Evolutionary conservation across 2,329 filamentous ascomycete species (phyloP), one percentile per base, ranked within the genome.

Genomic region (Xylaria sp.): DNA sequence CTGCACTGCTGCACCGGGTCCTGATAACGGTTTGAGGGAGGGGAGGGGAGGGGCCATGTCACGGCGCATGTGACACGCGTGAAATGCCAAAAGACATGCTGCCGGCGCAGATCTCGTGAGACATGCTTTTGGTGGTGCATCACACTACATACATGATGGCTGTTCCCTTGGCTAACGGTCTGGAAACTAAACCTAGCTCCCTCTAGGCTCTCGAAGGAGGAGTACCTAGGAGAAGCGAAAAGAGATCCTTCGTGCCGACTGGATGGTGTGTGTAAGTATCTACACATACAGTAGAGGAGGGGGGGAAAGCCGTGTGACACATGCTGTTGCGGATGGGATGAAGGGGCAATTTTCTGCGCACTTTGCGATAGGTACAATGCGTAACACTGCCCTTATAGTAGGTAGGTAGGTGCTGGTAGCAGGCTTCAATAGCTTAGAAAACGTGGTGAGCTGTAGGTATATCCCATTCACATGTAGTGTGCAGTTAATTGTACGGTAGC

Each of bases 31-130:
- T 15, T 45, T 49, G 37, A 4, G 4, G 28, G 28, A 31, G 28
- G 28, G 28, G 28, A 19, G 37, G 21, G 21, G 28, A 9, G 28
- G 40, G 37, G 21, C n/a, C 35, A 33, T 33, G 40, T 46, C 7
- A 55, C 49, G 33, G 33, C 61, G 25, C 61, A 56, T 63, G 56
- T 63, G 61, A 60, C 51, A 52, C 61, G 59, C 51, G 60, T 65
- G 55, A 59, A 65, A 65, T 58, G 59, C 40, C 35, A 58, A 31
- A 50, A 49, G 40, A 55, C 33, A 61, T 59, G 46, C 46, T 54
- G 62, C n/a, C n/a, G n/a, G n/a, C 58, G 8, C 47, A 53, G 55
- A 62, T 56, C 49, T 40, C 38, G 62, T 65, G 55, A 62, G 54
- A 33, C 50, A 59, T 42, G 54, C 54, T 57, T n/a, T n/a, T 37